Conservation (phyloP, 2,329 filamentous ascomycete species). For the Fusarium pseudocircinatum region DNA sequence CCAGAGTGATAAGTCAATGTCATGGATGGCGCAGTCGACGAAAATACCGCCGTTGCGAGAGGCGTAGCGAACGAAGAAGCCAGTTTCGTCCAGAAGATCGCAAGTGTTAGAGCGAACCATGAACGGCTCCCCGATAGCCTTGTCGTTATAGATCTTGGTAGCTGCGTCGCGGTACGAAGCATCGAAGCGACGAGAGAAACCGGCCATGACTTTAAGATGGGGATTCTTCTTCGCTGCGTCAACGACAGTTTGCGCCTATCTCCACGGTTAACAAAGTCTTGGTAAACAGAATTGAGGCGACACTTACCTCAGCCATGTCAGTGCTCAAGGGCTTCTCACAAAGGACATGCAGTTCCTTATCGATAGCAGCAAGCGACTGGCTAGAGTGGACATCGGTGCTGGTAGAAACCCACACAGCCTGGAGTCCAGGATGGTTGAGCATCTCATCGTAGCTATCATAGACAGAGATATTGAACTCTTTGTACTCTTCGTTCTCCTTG, state of each 20-base stretch:
- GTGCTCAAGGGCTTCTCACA: conserved; percentile 38
- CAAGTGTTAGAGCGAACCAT: conserved; percentile 73
- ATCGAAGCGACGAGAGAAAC: conserved; percentile 62
- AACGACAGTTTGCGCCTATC: conserved; percentile 67
- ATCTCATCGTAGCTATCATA: conserved; percentile 30
- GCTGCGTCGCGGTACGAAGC: conserved; percentile 70
- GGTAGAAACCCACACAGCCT: conserved; percentile 33
- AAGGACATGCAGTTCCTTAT: conserved; percentile 24
- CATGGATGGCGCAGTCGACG: conserved; percentile 75
- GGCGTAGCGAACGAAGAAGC: conserved; percentile 75
- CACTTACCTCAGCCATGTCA: conserved; percentile 60
- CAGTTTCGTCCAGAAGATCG: conserved; percentile 70
- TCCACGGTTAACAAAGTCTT: accelerated
- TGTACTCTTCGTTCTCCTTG: conserved; percentile 16
- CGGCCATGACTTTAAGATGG: conserved; percentile 68
- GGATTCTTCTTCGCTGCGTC: conserved; percentile 64
- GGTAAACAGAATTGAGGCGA: accelerated
- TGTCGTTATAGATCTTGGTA: conserved; percentile 58
- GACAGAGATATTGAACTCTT: conserved; percentile 12
- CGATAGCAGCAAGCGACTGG: conserved; percentile 20
- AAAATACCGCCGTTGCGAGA: conserved; percentile 73
- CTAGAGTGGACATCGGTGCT: conserved; percentile 29
- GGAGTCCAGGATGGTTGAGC: conserved; percentile 22
- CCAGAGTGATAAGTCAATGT: conserved; percentile 58
- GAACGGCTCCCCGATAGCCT: conserved; percentile 65